Evolutionary conservation across 164 flowering plant genomes (phyloP), one percentile per base, ranked within the genome.

Genomic region (Berberis vulgaris): DNA sequence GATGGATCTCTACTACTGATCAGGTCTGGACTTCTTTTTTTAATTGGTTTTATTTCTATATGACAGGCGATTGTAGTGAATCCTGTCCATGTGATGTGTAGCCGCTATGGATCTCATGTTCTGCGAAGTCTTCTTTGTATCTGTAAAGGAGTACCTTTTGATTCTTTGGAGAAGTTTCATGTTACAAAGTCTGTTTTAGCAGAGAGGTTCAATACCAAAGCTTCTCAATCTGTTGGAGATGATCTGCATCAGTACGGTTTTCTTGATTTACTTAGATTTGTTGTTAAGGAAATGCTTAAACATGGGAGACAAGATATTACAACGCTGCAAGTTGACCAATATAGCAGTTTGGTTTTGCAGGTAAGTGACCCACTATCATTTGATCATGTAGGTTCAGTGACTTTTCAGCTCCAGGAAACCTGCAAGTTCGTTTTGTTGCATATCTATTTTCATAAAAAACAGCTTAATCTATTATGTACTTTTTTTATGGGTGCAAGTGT

Each of bases 81-180:
- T 60, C 76, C 91, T 67, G 76, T 79, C 64, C 81, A 79, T 50
- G 60, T 94, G 63, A 86, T 90, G 93, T 82, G 84, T 77, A 79
- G 81, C 68, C 75, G 85, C 66, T 73, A 90, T 80, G 97, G 97
- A 42, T 94, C 97, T 63, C 98, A 94, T 81, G 97, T 90, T 70
- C 84, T 94, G 54, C 86, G 98, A 7, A 88, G 93, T 71, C 85
- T 94, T 78, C 87, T 94, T 65, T 90, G 88, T 74, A 85, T 90
- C 54, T 88, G 86, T 66, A 82, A 83, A 82, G 98, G 98, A 72
- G 78, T 78, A 42, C 69, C 88, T 5, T 61, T 83, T 40, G 83
- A 88, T 64, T 81, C 84, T 53, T 63, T 80, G 1, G 82, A 83
- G 57, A 72, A 74, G 60, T 80, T 79, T 71, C 92, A 83, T 73